A percentile compares a stretch with the other conserved stretches of the same genome.
Conservation (phyloP, 2,329 filamentous ascomycete species). For the Diaporthe capsici region DNA sequence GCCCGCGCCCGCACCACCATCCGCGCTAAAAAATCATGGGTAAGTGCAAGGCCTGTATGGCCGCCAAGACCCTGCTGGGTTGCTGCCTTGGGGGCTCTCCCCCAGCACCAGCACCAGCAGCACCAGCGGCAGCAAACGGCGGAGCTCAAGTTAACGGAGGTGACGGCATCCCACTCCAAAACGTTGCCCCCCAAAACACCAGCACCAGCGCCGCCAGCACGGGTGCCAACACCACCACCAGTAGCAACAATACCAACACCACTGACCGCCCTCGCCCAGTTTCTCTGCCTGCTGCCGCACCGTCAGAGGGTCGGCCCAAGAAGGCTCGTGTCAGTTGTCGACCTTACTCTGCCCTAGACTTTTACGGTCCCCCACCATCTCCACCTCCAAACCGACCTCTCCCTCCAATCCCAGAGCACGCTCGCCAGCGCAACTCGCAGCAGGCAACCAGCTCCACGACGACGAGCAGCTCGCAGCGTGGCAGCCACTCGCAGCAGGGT, state of each 20-base stretch:
- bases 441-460: not conserved
- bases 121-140: not conserved
- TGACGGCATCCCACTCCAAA: not conserved
- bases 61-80: not conserved
- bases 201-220: not conserved
- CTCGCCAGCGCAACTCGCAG: not conserved
- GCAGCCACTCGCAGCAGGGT: not conserved
- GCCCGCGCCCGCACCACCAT: not conserved
- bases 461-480: not conserved
- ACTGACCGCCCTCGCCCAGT: not conserved
- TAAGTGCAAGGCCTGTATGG: not conserved
- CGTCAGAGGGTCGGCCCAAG: not conserved
- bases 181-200: not conserved
- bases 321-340: not conserved
- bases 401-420: not conserved
- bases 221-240: not conserved
- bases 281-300: not conserved
- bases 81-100: not conserved
- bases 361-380: constrained; percentile 2
- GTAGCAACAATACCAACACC: not conserved
- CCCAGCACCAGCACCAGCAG: not conserved
- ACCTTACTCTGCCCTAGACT: not conserved
- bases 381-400: constrained; percentile 8
- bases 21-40: not conserved
- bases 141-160: not conserved